A percentile compares a stretch with the other conserved stretches of the same genome.
Evolutionary conservation across 306 rosid genomes (phyloP).

Genomic region (Cucurbita maxima): DNA sequence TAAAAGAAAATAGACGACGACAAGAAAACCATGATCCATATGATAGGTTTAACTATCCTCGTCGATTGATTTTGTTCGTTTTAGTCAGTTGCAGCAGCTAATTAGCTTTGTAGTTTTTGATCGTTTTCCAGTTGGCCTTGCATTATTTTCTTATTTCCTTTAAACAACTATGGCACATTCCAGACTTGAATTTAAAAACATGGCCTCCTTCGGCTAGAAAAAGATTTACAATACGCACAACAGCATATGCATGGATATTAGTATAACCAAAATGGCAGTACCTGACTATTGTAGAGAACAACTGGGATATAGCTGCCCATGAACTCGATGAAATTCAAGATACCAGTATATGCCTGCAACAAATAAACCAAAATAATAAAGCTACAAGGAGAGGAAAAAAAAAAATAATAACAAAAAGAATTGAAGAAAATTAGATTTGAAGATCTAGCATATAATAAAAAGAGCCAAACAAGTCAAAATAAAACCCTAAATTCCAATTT

Average conservation of each 20-base stretch:
- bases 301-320: conserved; percentile 55
- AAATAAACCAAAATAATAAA: not conserved
- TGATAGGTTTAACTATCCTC: too few relatives aligned
- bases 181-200: not conserved
- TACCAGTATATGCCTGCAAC: conserved; percentile 68
- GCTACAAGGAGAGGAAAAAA: not conserved
- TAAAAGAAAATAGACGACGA: too few relatives aligned
- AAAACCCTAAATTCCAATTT: not conserved
- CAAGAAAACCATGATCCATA: too few relatives aligned
- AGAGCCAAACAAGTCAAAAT: not conserved
- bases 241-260: not conserved
- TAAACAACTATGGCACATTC: not conserved
- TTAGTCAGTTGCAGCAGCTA: too few relatives aligned
- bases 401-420: not conserved
- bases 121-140: too few relatives aligned
- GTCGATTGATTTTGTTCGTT: too few relatives aligned
- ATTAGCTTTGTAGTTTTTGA: too few relatives aligned
- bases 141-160: too few relatives aligned
- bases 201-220: not conserved
- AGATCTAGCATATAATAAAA: not conserved
- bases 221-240: not conserved
- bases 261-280: conserved; percentile 12
- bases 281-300: conserved; percentile 84
- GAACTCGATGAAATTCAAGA: conserved; percentile 73
- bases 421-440: not conserved